phyloP scores from a whole-genome alignment of 1,284 basidiomycete species.

The Cutaneotrichosporon sp. region DNA sequence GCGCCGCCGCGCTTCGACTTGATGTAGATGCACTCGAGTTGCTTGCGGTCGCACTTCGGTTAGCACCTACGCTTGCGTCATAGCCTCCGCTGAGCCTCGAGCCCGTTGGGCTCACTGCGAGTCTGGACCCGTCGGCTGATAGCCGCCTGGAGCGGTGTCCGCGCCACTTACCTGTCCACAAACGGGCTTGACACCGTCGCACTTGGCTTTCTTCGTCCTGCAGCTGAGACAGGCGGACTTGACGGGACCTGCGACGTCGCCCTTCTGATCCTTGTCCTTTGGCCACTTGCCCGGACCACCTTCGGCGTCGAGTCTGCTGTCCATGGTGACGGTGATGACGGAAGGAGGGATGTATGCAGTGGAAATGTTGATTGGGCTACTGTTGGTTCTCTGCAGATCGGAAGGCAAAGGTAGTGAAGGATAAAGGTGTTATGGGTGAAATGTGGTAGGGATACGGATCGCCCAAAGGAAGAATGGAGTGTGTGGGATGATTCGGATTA shows the following conservation, averaged over 20 bases:
- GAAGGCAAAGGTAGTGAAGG: not conserved
- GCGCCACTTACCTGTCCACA: conserved; percentile 42
- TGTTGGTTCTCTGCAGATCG: too few relatives aligned
- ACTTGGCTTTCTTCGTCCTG: conserved; percentile 47
- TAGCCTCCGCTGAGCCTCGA: too few relatives aligned
- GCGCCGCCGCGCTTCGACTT: conserved; percentile 46
- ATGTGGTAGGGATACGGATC: too few relatives aligned
- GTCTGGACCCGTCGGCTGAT: too few relatives aligned
- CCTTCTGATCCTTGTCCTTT: conserved; percentile 1
- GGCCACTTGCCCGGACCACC: conserved; percentile 1
- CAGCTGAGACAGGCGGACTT: conserved; percentile 48
- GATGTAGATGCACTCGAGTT: conserved; percentile 46
- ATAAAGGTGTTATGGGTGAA: too few relatives aligned
- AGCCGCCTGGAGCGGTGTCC: too few relatives aligned
- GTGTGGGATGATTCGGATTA: too few relatives aligned
- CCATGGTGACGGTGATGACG: not conserved
- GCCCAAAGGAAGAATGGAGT: too few relatives aligned
- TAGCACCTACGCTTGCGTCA: not conserved
- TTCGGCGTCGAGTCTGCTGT: not conserved
- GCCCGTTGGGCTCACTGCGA: too few relatives aligned
- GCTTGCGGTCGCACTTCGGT: conserved; percentile 40
- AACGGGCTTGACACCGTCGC: conserved; percentile 45
- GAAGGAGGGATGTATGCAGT: not conserved
- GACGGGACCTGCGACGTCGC: conserved; percentile 25
- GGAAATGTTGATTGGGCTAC: not conserved